phyloP scores from a whole-genome alignment of 1,139 yeast genomes.

The Meyerozyma elateridarum region DNA sequence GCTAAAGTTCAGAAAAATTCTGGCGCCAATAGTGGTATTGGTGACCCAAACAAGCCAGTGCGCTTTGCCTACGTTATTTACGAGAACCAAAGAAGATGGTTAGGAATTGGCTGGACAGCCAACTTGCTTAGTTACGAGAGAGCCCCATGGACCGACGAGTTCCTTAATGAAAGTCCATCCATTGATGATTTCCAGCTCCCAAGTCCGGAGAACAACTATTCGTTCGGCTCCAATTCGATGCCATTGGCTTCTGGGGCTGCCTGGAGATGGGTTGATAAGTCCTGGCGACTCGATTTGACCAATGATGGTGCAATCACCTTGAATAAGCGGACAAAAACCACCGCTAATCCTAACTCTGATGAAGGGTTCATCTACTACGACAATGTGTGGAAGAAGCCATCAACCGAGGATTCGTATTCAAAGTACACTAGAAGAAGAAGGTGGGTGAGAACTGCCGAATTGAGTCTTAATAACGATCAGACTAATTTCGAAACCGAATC shows the following conservation, averaged over 20 bases:
- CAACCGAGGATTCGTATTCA: conserved; percentile 82
- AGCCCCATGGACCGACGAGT: conserved; percentile 96
- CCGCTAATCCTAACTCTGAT: conserved; percentile 71
- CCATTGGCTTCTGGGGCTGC: conserved; percentile 56
- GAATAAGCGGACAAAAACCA: conserved; percentile 58
- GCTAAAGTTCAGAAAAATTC: conserved; percentile 52
- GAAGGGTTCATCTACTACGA: conserved; percentile 89
- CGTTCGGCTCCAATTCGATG: conserved; percentile 19
- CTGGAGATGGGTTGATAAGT: conserved; percentile 93
- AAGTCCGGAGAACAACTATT: conserved; percentile 23
- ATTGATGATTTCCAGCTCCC: conserved; percentile 80
- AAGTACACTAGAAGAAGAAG: conserved; percentile 92
- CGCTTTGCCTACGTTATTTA: conserved; percentile 88
- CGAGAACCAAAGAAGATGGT: conserved; percentile 96
- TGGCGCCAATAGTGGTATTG: conserved; percentile 13
- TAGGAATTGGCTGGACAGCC: conserved; percentile 97
- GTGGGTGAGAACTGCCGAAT: conserved; percentile 93
- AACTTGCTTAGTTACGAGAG: conserved; percentile 88
- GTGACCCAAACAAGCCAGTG: conserved; percentile 50
- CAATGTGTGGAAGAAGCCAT: conserved; percentile 90
- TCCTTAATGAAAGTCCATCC: conserved; percentile 76
- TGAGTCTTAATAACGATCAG: conserved; percentile 41
- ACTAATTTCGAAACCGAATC: neutral
- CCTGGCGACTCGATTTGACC: conserved; percentile 87
- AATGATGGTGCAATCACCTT: conserved; percentile 82